Percentiles rank a stretch among this genome's conserved stretches.
phyloP scores from a whole-genome alignment of 352 stramenopile genomes.

The Pythium apleroticum region DNA sequence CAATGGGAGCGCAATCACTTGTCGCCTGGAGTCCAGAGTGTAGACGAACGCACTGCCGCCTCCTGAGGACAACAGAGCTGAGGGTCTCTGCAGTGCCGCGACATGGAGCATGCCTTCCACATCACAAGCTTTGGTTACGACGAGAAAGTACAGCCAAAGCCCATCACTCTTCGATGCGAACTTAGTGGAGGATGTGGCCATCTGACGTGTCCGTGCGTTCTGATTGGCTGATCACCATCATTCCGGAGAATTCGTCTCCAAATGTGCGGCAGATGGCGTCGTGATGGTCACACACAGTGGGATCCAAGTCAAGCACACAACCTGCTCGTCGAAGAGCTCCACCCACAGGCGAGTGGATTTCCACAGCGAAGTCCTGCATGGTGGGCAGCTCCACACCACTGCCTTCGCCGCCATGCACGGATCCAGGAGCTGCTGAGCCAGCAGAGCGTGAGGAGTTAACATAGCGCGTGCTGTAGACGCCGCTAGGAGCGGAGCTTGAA shows the following conservation, averaged over 20 bases:
- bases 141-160: constrained; percentile 5
- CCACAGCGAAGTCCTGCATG: too few species aligned
- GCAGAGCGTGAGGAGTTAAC: too few species aligned
- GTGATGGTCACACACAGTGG: constrained; percentile 6
- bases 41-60: neutral
- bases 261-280: constrained; percentile 3
- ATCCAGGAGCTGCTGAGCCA: too few species aligned
- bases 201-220: neutral
- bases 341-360: neutral
- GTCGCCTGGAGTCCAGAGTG: neutral
- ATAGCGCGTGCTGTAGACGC: too few species aligned
- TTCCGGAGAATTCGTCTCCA: constrained; percentile 18
- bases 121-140: neutral
- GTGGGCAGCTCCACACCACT: too few species aligned
- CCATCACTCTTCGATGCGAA: constrained; percentile 12
- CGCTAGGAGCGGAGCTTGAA: neutral
- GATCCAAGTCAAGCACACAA: neutral
- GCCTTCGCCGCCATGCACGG: too few species aligned
- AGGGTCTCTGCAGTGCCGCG: too few species aligned
- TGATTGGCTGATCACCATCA: constrained; percentile 20
- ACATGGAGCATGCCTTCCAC: too few species aligned
- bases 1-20: constrained; percentile 18
- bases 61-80: too few species aligned
- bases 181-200: constrained; percentile 3
- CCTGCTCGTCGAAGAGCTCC: constrained; percentile 7